phyloP scores from a whole-genome alignment of 176 grass and related monocot genomes.

The Musa beccarii region DNA sequence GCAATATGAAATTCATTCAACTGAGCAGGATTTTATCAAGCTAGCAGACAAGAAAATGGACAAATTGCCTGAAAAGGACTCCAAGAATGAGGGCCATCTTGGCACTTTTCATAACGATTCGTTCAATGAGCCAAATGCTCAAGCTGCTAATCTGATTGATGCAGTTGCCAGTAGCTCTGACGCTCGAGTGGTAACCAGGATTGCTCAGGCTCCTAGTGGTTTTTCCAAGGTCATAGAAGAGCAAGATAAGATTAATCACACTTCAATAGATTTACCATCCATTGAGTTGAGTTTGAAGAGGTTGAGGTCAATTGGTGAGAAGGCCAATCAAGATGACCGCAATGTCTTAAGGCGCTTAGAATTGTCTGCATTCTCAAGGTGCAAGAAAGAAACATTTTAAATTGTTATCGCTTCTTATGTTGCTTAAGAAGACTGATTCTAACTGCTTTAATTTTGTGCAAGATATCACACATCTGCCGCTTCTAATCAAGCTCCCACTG shows the following conservation, averaged over 20 bases:
- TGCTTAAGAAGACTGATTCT: slow-evolving; percentile 36
- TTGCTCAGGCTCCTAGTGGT: slow-evolving; percentile 27
- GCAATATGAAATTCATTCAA: slow-evolving; percentile 12
- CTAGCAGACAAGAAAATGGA: slow-evolving; percentile 23
- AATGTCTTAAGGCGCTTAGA: slow-evolving; percentile 59
- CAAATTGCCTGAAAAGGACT: slow-evolving; percentile 23
- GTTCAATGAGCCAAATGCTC: slow-evolving; percentile 31
- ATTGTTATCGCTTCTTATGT: too few species aligned
- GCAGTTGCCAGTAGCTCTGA: slow-evolving; percentile 45
- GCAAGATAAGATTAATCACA: slow-evolving; percentile 21
- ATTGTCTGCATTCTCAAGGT: slow-evolving; percentile 68
- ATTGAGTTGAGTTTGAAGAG: slow-evolving; percentile 76
- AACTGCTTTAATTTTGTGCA: slow-evolving; percentile 52
- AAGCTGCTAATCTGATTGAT: slow-evolving; percentile 64
- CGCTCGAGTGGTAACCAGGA: slow-evolving; percentile 24
- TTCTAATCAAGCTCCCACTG: slow-evolving; percentile 54
- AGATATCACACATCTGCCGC: slow-evolving; percentile 62
- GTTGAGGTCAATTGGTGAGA: slow-evolving; percentile 33
- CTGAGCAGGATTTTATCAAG: slow-evolving; percentile 21
- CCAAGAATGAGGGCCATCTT: slow-evolving; percentile 27
- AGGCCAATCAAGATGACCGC: slow-evolving; percentile 28
- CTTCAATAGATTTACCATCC: slow-evolving; percentile 26
- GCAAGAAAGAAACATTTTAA: slow-evolving; percentile 44
- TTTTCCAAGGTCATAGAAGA: slow-evolving; percentile 30
- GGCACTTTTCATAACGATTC: slow-evolving; percentile 12